A percentile compares a stretch with the other conserved stretches of the same genome.
Evolutionary conservation across 2,329 filamentous ascomycete genomes (phyloP).

Genomic region (Ophiocordyceps robertsii): DNA sequence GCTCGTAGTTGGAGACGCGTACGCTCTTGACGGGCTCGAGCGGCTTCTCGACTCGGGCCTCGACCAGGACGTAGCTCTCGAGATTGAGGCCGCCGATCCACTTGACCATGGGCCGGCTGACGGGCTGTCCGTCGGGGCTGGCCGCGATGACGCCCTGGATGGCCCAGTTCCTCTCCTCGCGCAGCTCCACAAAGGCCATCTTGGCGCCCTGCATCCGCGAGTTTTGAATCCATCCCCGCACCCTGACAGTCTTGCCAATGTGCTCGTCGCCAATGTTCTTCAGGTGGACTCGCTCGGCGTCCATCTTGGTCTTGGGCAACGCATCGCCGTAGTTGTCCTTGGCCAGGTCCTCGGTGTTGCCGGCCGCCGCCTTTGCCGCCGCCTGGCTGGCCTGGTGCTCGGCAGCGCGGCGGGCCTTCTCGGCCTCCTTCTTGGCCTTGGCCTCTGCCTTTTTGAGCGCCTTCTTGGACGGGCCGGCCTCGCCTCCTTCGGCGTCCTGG

Average conservation of each 20-base stretch:
- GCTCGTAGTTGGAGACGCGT: conserved; percentile 64
- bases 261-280: conserved; percentile 49
- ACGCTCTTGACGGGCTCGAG: conserved; percentile 82
- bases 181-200: conserved; percentile 79
- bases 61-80: conserved; percentile 73
- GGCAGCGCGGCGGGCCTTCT: conserved; percentile 60
- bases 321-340: conserved; percentile 71
- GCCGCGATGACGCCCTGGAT: conserved; percentile 68
- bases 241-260: conserved; percentile 56
- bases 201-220: conserved; percentile 80
- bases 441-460: conserved; percentile 72
- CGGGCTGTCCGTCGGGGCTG: conserved; percentile 50
- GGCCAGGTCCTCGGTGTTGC: conserved; percentile 54
- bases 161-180: conserved; percentile 59
- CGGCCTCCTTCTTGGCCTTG: conserved; percentile 80
- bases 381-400: conserved; percentile 62
- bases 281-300: conserved; percentile 45
- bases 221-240: conserved; percentile 79
- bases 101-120: conserved; percentile 88
- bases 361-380: conserved; percentile 50
- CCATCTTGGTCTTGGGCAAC: conserved; percentile 42
- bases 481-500: conserved; percentile 1
- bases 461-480: conserved; percentile 35
- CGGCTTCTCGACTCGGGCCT: conserved; percentile 69
- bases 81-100: conserved; percentile 62